Evolutionary conservation across 83 land plant species (phyloP).

Genomic region (Diphasiastrum complanatum): DNA sequence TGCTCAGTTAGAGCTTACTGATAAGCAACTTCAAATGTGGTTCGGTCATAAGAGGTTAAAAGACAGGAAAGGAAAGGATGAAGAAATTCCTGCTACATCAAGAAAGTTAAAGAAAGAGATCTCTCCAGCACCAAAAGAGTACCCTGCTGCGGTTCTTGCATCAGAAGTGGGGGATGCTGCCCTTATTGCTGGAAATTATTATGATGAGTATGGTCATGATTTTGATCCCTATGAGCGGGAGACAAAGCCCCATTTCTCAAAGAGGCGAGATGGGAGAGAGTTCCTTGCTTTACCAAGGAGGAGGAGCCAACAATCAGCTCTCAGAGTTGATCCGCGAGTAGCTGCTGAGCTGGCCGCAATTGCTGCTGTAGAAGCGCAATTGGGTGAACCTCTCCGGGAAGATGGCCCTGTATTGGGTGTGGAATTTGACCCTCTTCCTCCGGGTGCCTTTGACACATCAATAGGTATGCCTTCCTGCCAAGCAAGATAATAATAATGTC

Average conservation of each 20-base stretch:
- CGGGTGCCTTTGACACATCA: slow-evolving; percentile 65
- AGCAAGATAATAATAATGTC: background rate
- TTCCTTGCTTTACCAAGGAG: slow-evolving; percentile 7
- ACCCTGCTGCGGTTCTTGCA: background rate
- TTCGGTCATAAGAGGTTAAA: slow-evolving; percentile 3
- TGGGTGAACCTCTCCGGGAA: slow-evolving; percentile 56
- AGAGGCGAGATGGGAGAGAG: slow-evolving; percentile 10
- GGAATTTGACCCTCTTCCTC: slow-evolving; percentile 74
- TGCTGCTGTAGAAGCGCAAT: slow-evolving; percentile 55
- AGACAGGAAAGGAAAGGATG: slow-evolving; percentile 8
- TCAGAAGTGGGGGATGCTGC: slow-evolving; percentile 14
- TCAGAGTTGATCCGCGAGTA: slow-evolving; percentile 36
- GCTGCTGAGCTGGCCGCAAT: slow-evolving; percentile 43
- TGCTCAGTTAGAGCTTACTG: background rate
- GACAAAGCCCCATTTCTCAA: slow-evolving; percentile 18
- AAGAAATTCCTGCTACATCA: background rate
- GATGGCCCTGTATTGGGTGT: slow-evolving; percentile 71
- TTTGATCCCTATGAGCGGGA: slow-evolving; percentile 6
- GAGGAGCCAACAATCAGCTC: slow-evolving; percentile 20
- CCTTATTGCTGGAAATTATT: slow-evolving; percentile 12
- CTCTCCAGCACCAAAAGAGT: background rate
- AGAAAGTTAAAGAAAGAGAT: background rate
- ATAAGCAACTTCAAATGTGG: slow-evolving; percentile 7
- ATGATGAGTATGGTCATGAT: slow-evolving; percentile 4
- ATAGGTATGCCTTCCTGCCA: slow-evolving; percentile 14